These are phyloP conservation scores for Ambrosiella beaveri DNA, from an alignment of 2,329 filamentous ascomycete species.

Conservation along the genomic window DNA sequence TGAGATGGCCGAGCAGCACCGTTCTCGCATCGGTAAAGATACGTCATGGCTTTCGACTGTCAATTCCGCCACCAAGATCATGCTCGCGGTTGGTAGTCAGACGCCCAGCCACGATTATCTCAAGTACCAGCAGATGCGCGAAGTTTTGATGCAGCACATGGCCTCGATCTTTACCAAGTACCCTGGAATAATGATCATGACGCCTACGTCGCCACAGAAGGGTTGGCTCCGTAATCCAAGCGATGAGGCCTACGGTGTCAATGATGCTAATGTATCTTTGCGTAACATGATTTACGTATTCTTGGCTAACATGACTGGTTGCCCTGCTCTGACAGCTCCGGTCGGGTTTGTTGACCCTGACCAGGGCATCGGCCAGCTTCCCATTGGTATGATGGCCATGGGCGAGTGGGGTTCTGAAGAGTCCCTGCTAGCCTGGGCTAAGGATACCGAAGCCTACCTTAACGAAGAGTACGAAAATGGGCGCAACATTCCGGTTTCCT, in stretches of 20 bases:
- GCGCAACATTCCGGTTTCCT: constrained; percentile 32
- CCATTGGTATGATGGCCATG: constrained; percentile 45
- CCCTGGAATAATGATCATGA: constrained; percentile 61
- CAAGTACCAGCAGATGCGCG: constrained; percentile 54
- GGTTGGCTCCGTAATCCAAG: constrained; percentile 50
- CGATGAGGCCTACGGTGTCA: constrained; percentile 53
- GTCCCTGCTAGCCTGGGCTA: constrained; percentile 41
- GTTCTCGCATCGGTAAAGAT: constrained; percentile 26
- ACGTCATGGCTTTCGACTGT: constrained; percentile 36
- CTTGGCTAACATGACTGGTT: constrained; percentile 67
- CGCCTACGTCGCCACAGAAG: constrained; percentile 57
- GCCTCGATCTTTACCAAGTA: constrained; percentile 51
- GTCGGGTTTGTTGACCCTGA: constrained; percentile 50
- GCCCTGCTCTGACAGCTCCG: constrained; percentile 57
- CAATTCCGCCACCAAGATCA: constrained; percentile 49
- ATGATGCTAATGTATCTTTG: constrained; percentile 56
- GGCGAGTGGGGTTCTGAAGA: constrained; percentile 52
- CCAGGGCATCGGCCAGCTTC: constrained; percentile 40
- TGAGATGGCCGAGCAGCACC: constrained; percentile 41
- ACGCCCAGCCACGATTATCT: constrained; percentile 54
- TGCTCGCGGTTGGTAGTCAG: constrained; percentile 46
- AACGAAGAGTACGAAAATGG: constrained; percentile 30
- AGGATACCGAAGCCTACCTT: constrained; percentile 38
- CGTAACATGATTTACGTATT: constrained; percentile 73
- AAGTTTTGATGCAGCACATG: constrained; percentile 63